Base-by-base conservation (phyloP, 805 yeast species). In the Jamesozyma gamospora region DNA sequence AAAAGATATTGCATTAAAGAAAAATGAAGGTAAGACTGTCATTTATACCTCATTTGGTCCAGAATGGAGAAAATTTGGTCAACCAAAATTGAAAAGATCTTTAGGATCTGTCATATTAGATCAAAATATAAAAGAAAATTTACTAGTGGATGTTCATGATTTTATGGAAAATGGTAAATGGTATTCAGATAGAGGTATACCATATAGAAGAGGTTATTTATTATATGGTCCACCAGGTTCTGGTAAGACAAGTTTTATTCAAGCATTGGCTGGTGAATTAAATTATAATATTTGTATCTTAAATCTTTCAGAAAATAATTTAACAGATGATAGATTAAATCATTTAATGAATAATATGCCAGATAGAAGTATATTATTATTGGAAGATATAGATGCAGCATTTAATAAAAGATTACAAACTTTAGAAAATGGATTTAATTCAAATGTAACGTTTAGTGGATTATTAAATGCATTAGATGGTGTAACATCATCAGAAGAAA, bases 11-110 rank as follows among this genome's bases (percentile, higher is more conserved):
- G 97, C 97, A 0, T 69, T 87, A 55, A 76, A 75, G 51, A 71
- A 80, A 25, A 80, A 82, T 43, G 94, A 86, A 55, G 97, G 98
- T 7, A 90, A 87, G 55, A 92, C 97, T 0, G 97, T 92, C 7
- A 65, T 92, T 4, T 92, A 75, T 60, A 85, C 96, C 4, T 82
- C 95, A 10, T 90, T 92, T 85, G 98, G 97, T 1, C 95, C 95
- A 24, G 98, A 92, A 55, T 92, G 98, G 98, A 71, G 97, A 53
- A 95, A 95, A 4, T 92, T 92, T 66, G 98, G 98, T 2, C 88
- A 80, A 56, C 97, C 98, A 1, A 72, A 96, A 46, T 80, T 79
- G 51, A 90, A 90, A 63, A 70, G 98, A 50, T 63, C 81, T 21
- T 63, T 90, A 29, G 90, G 82, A 4, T 82, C 94, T 7, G 98